These are phyloP conservation scores for Elymus sibiricus DNA, from an alignment of 176 grass and related monocot species.

Conservation along the genomic window DNA sequence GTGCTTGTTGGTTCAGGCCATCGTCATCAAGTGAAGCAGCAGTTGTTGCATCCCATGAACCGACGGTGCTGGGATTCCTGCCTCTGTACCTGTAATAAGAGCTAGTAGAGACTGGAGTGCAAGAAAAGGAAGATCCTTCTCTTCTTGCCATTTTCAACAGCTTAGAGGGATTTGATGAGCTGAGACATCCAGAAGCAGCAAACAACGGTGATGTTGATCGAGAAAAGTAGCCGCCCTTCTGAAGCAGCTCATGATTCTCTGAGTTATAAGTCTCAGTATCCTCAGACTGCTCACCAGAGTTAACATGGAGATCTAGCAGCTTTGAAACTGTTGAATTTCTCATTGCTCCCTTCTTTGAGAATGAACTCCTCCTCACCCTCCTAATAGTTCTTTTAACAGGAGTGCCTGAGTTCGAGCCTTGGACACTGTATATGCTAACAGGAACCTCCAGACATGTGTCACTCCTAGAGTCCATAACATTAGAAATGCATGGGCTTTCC, in stretches of 20 bases:
- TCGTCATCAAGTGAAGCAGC: slow-evolving; percentile 87
- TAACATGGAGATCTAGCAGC: slow-evolving; percentile 54
- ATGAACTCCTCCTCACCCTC: slow-evolving; percentile 66
- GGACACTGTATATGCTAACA: slow-evolving; percentile 59
- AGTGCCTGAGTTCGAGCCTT: slow-evolving; percentile 56
- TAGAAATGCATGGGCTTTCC: slow-evolving; percentile 55
- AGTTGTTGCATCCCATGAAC: slow-evolving; percentile 67
- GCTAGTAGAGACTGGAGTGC: slow-evolving; percentile 87
- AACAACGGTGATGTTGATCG: slow-evolving; percentile 72
- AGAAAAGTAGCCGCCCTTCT: slow-evolving; percentile 55
- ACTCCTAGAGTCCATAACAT: slow-evolving; percentile 61
- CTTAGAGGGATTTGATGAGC: slow-evolving; percentile 77
- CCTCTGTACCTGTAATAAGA: slow-evolving; percentile 76
- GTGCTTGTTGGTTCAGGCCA: slow-evolving; percentile 54
- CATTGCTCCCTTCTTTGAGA: slow-evolving; percentile 51
- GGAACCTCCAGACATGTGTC: slow-evolving; percentile 62
- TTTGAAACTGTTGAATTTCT: slow-evolving; percentile 53
- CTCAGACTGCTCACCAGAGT: slow-evolving; percentile 79
- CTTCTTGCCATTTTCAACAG: slow-evolving; percentile 61
- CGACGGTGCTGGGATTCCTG: slow-evolving; percentile 56
- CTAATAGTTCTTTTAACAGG: slow-evolving; percentile 66
- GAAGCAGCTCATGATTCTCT: slow-evolving; percentile 53
- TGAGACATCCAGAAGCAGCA: slow-evolving; percentile 75
- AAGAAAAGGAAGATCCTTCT: slow-evolving; percentile 86
- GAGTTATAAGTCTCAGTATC: slow-evolving; percentile 61